Evolutionary conservation across 108 stramenopile genomes (phyloP), one percentile per base, ranked within the genome.

Genomic region (Ochromonas danica): DNA sequence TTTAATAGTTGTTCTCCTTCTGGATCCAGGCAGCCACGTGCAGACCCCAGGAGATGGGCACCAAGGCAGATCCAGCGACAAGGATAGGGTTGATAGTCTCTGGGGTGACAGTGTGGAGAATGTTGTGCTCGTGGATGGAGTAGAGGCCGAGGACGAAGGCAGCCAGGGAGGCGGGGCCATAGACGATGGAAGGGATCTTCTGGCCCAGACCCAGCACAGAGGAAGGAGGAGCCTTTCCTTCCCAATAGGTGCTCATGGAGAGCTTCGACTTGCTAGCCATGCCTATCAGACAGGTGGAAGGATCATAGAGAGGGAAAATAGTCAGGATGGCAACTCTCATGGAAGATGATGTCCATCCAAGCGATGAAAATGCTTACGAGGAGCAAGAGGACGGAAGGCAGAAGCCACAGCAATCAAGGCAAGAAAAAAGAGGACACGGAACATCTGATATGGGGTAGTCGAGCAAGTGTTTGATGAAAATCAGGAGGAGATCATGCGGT

Each of bases 21-120:
- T 85, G 81, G 84, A 85, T 85, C 85, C 85, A 85, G n/a, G 83
- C 81, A 0, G 85, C 85, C 6, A 85, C 85, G 81, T 85, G 85
- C 0, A 84, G 78, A 31, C 85, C 85, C 85, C 85, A 86, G 39
- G 85, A 82, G 67, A 86, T 82, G 14, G 85, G 85, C 27, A 70
- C 62, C 40, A 84, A 71, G 28, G 84, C 45, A n/a, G 83, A 77
- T 6, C 85, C 85, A 3, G 75, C 78, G 22, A 86, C 61, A 81
- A 81, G 84, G 0, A 45, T 14, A 39, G 84, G 84, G 78, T 86
- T 42, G 77, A 85, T 51, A 38, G 78, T 71, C 38, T 79, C 81
- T 6, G 82, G 77, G 42, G 78, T 82, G 14, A 86, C 70, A 33
- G 82, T 79, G 84, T 82, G 51, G 78, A 82, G 57, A 82, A 86